Base-by-base conservation (phyloP, 768 basidiomycete genomes). In the Phaeotremella fagi region DNA sequence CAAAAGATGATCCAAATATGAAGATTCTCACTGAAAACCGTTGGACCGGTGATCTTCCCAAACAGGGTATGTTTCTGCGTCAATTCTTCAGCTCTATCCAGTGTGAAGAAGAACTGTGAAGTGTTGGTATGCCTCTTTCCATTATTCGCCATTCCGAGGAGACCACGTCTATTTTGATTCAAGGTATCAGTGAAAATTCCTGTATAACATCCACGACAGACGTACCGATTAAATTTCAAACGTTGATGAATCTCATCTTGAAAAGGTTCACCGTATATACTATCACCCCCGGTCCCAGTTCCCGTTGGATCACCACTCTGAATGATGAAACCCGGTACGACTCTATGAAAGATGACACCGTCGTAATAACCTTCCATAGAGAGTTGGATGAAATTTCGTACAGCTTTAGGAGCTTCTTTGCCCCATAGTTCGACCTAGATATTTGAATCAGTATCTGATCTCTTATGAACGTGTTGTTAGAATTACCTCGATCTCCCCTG, bases 341-440 rank as follows among this genome's bases (percentile, higher is more conserved):
- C 79, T n/a, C 92, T 82, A 75, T 95, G 91, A 63, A 97, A 97
- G 43, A 94, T 87, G 49, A 90, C 86, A 28, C 88, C 87, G 55
- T 98, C 94, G 75, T 97, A 98, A 74, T 95, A 97, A 88, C 89
- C 90, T 80, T 92, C 87, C 82, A 92, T 85, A 1, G 88, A 84
- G 43, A 94, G 79, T 15, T 86, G 83, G 36, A 94, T 78, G 74
- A 91, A 90, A 75, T 92, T 92, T 43, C 92, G 82, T 71, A 89
- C 92, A 74, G 95, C 79, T 79, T 88, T 90, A 0, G 95, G 95
- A 20, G 89, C 84, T 84, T 98, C 94, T 84, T 89, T 94, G 15
- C 90, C 83, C 90, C 90, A 97, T 48, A 94, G 78, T 68, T 95
- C 91, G 23, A 95, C 83, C 63, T 94, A 85, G 86, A 0, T 49